Evolutionary conservation across 495 filamentous ascomycete genomes (phyloP).

Genomic region (Pseudoneurospora amorphoporcata): DNA sequence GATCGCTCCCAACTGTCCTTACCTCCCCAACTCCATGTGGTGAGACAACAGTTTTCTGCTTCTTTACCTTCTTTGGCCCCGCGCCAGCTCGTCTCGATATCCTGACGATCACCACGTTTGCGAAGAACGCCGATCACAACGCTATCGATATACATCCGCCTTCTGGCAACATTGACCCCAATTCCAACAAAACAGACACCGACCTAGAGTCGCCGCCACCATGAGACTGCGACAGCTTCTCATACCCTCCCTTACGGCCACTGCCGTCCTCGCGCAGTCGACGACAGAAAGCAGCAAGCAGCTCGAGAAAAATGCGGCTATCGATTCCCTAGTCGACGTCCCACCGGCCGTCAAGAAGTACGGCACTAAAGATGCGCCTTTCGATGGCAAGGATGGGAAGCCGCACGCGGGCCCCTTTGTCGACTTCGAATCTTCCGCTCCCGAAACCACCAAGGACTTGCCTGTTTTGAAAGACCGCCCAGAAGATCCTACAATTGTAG

Average conservation of each 20-base stretch:
- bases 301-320: conserved; percentile 8
- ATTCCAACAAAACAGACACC: background rate
- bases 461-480: conserved; percentile 38
- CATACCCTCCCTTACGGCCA: conserved; percentile 31
- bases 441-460: conserved; percentile 32
- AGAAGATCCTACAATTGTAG: conserved; percentile 34
- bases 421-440: conserved; percentile 43
- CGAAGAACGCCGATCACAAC: background rate
- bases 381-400: conserved; percentile 92
- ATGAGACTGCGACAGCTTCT: conserved; percentile 37
- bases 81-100: background rate
- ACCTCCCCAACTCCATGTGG: background rate
- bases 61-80: background rate
- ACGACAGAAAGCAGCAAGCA: conserved; percentile 6
- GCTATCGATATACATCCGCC: background rate
- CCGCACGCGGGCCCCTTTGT: conserved; percentile 88
- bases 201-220: conserved; percentile 6
- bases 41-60: background rate
- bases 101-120: background rate
- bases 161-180: background rate
- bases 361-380: conserved; percentile 80
- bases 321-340: conserved; percentile 5
- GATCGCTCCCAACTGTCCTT: background rate
- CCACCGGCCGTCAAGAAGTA: conserved; percentile 24
- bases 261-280: conserved; percentile 21